Conservation (phyloP, 345 rosid genomes). For the Boechera retrofracta region DNA sequence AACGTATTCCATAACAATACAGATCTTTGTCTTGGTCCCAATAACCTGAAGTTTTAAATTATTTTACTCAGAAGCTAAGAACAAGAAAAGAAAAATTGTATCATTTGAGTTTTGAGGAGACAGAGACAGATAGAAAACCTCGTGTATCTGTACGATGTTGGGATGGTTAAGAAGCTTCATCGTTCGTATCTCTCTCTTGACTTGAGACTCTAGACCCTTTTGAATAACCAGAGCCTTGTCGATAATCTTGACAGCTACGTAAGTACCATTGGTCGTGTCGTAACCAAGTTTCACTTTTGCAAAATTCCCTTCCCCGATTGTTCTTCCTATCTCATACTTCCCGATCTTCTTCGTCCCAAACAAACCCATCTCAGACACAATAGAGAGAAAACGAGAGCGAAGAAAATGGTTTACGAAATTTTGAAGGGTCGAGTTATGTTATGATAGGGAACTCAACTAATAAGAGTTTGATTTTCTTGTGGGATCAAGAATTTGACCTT, state of each 20-base stretch:
- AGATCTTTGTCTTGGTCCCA: slow-evolving; percentile 86
- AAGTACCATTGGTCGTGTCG: slow-evolving; percentile 59
- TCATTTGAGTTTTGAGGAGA: neutral
- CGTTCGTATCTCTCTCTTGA: slow-evolving; percentile 77
- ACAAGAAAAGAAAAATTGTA: neutral
- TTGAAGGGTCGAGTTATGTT: slow-evolving; percentile 22
- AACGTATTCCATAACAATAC: slow-evolving; percentile 85
- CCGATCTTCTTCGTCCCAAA: slow-evolving; percentile 59
- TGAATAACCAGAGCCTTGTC: slow-evolving; percentile 73
- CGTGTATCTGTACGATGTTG: slow-evolving; percentile 74
- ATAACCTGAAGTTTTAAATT: slow-evolving; percentile 57
- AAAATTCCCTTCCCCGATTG: slow-evolving; percentile 86
- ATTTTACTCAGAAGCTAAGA: slow-evolving; percentile 24
- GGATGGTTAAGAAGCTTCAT: slow-evolving; percentile 94
- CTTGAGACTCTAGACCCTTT: slow-evolving; percentile 79
- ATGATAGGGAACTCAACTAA: slow-evolving; percentile 11
- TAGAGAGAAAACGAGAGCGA: neutral
- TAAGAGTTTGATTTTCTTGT: slow-evolving; percentile 22
- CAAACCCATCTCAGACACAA: slow-evolving; percentile 33
- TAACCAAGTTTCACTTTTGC: slow-evolving; percentile 90
- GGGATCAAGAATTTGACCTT: slow-evolving; percentile 36
- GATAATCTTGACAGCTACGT: slow-evolving; percentile 82
- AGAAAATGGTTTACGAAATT: neutral
- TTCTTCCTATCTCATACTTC: slow-evolving; percentile 68
- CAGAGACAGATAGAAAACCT: slow-evolving; percentile 52